Percentiles rank a stretch among this genome's conserved stretches.
Conservation (phyloP, 306 rosid genomes). For the Hippophae gyantsensis region DNA sequence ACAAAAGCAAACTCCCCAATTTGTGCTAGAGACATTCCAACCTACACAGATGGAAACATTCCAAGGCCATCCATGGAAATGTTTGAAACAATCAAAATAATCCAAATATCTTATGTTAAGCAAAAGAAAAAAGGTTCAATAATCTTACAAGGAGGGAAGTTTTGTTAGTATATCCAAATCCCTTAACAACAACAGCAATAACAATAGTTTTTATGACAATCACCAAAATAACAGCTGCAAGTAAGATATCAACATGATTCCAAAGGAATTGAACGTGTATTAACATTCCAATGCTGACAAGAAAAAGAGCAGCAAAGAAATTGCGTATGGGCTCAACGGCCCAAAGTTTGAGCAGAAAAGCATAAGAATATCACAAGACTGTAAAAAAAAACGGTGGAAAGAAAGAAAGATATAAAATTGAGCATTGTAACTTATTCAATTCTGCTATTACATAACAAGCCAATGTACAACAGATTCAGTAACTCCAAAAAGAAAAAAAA, state of each 20-base stretch:
- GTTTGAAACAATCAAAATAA: conserved; percentile 28
- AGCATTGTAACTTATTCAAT: too few species aligned
- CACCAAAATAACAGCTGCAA: conserved; percentile 94
- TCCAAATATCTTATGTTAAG: background rate
- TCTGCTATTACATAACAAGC: too few species aligned
- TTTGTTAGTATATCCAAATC: conserved; percentile 86
- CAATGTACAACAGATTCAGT: too few species aligned
- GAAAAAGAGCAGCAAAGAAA: conserved; percentile 88
- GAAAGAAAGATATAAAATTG: too few species aligned
- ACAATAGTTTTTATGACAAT: conserved; percentile 69
- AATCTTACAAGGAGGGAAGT: conserved; percentile 84
- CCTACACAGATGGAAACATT: conserved; percentile 63
- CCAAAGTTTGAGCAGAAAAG: conserved; percentile 18
- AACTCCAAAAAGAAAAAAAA: too few species aligned
- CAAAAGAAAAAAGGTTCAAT: background rate
- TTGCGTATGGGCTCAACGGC: conserved; percentile 92
- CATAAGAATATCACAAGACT: background rate
- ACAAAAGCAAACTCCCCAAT: conserved; percentile 98
- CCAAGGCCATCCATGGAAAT: conserved; percentile 45
- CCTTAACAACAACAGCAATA: conserved; percentile 73
- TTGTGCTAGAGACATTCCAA: conserved; percentile 93
- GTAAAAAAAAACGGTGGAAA: background rate
- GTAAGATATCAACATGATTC: conserved; percentile 89
- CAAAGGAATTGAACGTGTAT: conserved; percentile 96
- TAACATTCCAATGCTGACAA: conserved; percentile 98